Evolutionary conservation across 805 yeast genomes (phyloP).

Genomic region (Yarrowia sp.): DNA sequence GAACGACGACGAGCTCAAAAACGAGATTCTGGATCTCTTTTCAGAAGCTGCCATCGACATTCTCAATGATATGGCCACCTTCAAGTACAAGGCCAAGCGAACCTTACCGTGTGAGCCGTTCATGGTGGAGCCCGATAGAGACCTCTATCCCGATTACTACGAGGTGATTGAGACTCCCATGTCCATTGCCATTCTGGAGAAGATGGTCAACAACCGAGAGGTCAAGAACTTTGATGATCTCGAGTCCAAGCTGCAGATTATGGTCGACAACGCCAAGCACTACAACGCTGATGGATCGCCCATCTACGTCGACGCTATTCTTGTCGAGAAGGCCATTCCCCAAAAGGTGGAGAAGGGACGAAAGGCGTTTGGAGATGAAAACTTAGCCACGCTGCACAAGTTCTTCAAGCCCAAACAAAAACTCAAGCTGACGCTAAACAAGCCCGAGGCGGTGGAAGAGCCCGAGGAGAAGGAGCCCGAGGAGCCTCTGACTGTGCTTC

Average conservation of each 20-base stretch:
- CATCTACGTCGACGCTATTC: slow-evolving; percentile 66
- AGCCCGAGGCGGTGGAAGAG: background rate
- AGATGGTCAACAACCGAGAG: slow-evolving; percentile 50
- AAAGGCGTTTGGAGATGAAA: slow-evolving; percentile 27
- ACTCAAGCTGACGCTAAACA: slow-evolving; percentile 15
- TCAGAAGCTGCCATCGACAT: slow-evolving; percentile 6
- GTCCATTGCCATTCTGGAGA: slow-evolving; percentile 58
- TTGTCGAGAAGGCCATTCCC: slow-evolving; percentile 46
- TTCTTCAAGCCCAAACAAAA: slow-evolving; percentile 26
- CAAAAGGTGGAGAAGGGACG: slow-evolving; percentile 40
- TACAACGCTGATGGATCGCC: slow-evolving; percentile 73
- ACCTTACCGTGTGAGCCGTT: slow-evolving; percentile 64
- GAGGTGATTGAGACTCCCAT: slow-evolving; percentile 69
- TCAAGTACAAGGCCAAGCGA: slow-evolving; percentile 32
- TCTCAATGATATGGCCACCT: slow-evolving; percentile 30
- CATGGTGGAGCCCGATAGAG: slow-evolving; percentile 65
- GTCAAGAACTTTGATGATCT: slow-evolving; percentile 58
- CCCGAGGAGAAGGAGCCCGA: slow-evolving; percentile 22
- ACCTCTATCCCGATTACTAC: slow-evolving; percentile 77
- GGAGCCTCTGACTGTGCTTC: slow-evolving; percentile 30
- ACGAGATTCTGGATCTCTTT: slow-evolving; percentile 31
- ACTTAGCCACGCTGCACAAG: slow-evolving; percentile 28
- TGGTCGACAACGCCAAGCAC: slow-evolving; percentile 73
- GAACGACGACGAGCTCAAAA: slow-evolving; percentile 24
- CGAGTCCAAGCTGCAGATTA: slow-evolving; percentile 53